Base-by-base conservation (phyloP, 352 stramenopile species). In the Phytophthora pini region DNA sequence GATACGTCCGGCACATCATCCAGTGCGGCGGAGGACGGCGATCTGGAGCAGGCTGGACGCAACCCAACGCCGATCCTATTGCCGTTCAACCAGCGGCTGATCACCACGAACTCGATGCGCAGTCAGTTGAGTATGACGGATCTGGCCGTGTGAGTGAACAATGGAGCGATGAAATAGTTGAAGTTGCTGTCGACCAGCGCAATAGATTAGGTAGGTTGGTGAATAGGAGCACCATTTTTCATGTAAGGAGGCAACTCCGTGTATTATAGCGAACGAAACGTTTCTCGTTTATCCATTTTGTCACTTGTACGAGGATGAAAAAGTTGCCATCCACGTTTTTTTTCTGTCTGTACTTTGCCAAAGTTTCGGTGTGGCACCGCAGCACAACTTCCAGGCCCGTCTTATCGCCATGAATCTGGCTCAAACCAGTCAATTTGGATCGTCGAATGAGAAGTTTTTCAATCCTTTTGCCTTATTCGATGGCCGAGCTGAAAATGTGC, bases 1-100 rank as follows among this genome's bases (percentile, higher is more conserved):
- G 70, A 65, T 22, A 56, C 66, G 41, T 72, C 61, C 0, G 58
- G 44, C 20, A 65, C 68, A 43, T 70, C 61, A 11, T 71, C 51
- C 8, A 72, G 47, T 24, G 20, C 55, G 5, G 29, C 53, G 17
- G 71, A 80, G 17, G 65, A 77, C 4, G 53, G 50, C 6, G 75
- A 89, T 50, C 31, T 87, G 40, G 80, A 89, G 61, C 80, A 82
- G 34, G 62, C 76, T n/a, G 71, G 77, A 29, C 56, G 76, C 13
- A 89, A 89, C 54, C 80, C 80, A 5, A 50, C 79, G 55, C 80
- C 80, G 41, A 87, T 87, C 17, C 65, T 89, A 20, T 56, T 89
- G 55, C 73, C 70, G 31, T 87, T 87, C 40, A 87, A 81, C 48
- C 74, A 81, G 56, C 62, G 66, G 0, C 59, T 81, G 22, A 68